Percentiles rank a stretch among this genome's conserved stretches.
phyloP scores from a whole-genome alignment of 768 basidiomycete genomes.

The Russula emetica region DNA sequence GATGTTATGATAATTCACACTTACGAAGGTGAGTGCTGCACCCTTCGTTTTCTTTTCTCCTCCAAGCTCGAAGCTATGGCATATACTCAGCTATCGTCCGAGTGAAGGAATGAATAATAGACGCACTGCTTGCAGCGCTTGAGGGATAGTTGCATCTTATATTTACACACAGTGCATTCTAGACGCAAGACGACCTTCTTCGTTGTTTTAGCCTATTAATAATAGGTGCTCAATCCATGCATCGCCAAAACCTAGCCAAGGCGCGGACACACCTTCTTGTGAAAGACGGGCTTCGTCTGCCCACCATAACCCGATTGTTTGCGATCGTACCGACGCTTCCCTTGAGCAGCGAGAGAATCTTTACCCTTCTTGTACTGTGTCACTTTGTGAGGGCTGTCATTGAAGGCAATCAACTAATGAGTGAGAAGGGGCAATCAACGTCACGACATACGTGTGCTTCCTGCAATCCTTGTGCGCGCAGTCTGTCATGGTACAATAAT shows the following conservation, averaged over 20 bases:
- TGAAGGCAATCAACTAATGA: constrained; percentile 12
- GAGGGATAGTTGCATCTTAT: constrained; percentile 92
- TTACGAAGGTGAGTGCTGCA: constrained; percentile 88
- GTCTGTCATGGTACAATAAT: constrained; percentile 41
- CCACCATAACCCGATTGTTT: constrained; percentile 99
- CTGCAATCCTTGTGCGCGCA: constrained; percentile 97
- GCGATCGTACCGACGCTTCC: constrained; percentile 99
- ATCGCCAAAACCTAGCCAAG: not conserved
- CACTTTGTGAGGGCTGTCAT: constrained; percentile 89
- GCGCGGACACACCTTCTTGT: constrained; percentile 83
- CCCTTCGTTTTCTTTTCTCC: constrained; percentile 99
- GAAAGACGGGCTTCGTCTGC: constrained; percentile 99
- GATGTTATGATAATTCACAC: constrained; percentile 36
- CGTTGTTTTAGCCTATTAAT: constrained; percentile 83
- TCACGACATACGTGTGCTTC: constrained; percentile 85
- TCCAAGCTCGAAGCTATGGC: constrained; percentile 89
- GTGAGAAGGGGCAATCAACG: not conserved
- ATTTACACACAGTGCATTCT: constrained; percentile 98
- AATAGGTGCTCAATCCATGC: not conserved
- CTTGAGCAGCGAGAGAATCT: constrained; percentile 95
- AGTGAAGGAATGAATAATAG: not conserved
- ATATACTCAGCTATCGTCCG: constrained; percentile 6
- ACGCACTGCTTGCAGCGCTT: constrained; percentile 99
- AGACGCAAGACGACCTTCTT: constrained; percentile 99
- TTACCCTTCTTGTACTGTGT: constrained; percentile 99